These are phyloP conservation scores for Silene coronaria DNA, from an alignment of 179 eudicot species.

Conservation along the genomic window DNA sequence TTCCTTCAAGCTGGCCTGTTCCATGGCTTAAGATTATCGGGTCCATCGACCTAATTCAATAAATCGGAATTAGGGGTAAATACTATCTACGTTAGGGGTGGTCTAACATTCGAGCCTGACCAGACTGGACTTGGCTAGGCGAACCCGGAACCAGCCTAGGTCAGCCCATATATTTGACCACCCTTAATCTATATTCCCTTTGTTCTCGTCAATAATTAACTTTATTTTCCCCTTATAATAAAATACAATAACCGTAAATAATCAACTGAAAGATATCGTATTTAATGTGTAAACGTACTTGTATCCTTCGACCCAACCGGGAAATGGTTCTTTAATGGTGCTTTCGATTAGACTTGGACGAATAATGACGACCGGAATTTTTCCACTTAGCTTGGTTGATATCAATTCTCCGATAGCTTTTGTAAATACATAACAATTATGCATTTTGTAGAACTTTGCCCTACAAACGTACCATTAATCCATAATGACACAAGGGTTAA, in stretches of 20 bases:
- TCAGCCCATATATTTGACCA: too few relatives aligned
- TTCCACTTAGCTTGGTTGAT: background rate
- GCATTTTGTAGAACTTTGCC: conserved; percentile 2
- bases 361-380: background rate
- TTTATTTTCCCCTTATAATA: background rate
- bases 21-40: conserved; percentile 9
- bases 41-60: background rate
- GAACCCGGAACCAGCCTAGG: too few relatives aligned
- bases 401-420: conserved; percentile 16
- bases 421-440: background rate
- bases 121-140: too few relatives aligned
- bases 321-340: conserved; percentile 10
- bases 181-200: too few relatives aligned
- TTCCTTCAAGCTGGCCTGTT: conserved; percentile 3
- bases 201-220: too few relatives aligned
- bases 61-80: too few relatives aligned
- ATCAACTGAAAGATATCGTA: background rate
- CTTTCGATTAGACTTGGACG: conserved; percentile 10
- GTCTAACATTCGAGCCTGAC: too few relatives aligned
- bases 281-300: background rate
- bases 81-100: background rate
- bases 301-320: conserved; percentile 20
- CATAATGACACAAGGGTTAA: too few relatives aligned
- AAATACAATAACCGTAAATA: background rate
- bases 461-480: background rate